phyloP scores from a whole-genome alignment of 2,329 filamentous ascomycete genomes.

The Sporothrix pseudoabietina region DNA sequence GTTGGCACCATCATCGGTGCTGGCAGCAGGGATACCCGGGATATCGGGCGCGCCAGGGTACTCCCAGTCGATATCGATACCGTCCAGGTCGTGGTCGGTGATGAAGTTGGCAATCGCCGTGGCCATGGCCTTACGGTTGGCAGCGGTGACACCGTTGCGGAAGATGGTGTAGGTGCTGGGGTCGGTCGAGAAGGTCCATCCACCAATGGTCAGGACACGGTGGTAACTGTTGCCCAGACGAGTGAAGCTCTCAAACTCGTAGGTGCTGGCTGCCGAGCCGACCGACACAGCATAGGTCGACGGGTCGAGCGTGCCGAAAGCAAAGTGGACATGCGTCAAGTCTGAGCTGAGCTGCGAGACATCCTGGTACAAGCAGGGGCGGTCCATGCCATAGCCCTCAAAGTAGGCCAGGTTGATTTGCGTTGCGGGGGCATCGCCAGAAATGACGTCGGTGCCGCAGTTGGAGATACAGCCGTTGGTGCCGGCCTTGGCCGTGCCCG shows the following conservation, averaged over 20 bases:
- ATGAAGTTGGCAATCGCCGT: slow-evolving; percentile 30
- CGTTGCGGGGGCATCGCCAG: neutral
- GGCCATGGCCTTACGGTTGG: slow-evolving; percentile 29
- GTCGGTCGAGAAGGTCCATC: slow-evolving; percentile 49
- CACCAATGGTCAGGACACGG: slow-evolving; percentile 49
- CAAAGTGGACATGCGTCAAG: slow-evolving; percentile 42
- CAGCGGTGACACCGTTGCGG: slow-evolving; percentile 35
- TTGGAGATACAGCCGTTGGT: slow-evolving; percentile 47
- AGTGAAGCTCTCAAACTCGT: slow-evolving; percentile 41
- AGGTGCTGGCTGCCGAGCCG: slow-evolving; percentile 29
- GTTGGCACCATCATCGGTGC: slow-evolving; percentile 39
- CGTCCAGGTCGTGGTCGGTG: slow-evolving; percentile 26
- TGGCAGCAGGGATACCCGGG: slow-evolving; percentile 41
- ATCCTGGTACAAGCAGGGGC: slow-evolving; percentile 41
- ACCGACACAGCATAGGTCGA: slow-evolving; percentile 35
- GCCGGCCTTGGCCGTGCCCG: slow-evolving; percentile 42
- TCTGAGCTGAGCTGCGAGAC: slow-evolving; percentile 35
- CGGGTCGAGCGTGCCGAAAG: slow-evolving; percentile 39
- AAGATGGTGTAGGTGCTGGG: slow-evolving; percentile 44
- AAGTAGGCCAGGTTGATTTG: slow-evolving; percentile 42
- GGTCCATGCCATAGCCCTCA: slow-evolving; percentile 41
- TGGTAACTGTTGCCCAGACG: slow-evolving; percentile 40
- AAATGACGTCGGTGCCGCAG: slow-evolving; percentile 44
- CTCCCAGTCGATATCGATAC: slow-evolving; percentile 32
- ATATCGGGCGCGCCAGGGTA: slow-evolving; percentile 32